Evolutionary conservation across 805 yeast species (phyloP).

Genomic region (Millerago galiae): DNA sequence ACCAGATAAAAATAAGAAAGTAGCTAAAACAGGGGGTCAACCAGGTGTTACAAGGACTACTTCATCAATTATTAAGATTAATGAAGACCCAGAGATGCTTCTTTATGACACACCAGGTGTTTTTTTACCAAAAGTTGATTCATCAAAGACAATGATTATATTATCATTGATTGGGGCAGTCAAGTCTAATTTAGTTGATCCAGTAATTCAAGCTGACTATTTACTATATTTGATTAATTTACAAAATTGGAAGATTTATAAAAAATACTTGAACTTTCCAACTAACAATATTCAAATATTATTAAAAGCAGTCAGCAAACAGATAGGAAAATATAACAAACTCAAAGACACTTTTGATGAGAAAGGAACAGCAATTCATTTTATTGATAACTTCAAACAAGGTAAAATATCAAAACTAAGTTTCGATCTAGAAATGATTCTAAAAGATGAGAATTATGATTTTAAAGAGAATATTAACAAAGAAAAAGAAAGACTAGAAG

Average conservation of each 20-base stretch:
- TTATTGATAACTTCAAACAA: slow-evolving; percentile 57
- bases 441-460: slow-evolving; percentile 10
- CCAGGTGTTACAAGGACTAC: slow-evolving; percentile 88
- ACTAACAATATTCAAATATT: slow-evolving; percentile 66
- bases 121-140: slow-evolving; percentile 65
- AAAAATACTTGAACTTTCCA: slow-evolving; percentile 46
- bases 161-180: slow-evolving; percentile 74
- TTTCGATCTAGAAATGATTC: slow-evolving; percentile 20
- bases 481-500: slow-evolving; percentile 16
- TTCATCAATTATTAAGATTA: slow-evolving; percentile 65
- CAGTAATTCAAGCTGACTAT: slow-evolving; percentile 81
- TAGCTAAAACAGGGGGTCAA: slow-evolving; percentile 76
- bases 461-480: slow-evolving; percentile 6
- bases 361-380: slow-evolving; percentile 53
- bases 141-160: slow-evolving; percentile 64
- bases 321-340: slow-evolving; percentile 25
- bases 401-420: slow-evolving; percentile 34
- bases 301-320: slow-evolving; percentile 41
- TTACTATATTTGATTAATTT: slow-evolving; percentile 67
- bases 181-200: slow-evolving; percentile 64
- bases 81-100: slow-evolving; percentile 54
- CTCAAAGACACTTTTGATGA: slow-evolving; percentile 40
- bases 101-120: slow-evolving; percentile 94
- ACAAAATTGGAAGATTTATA: slow-evolving; percentile 31
- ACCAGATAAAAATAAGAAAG: slow-evolving; percentile 44